Conservation (phyloP, 148 eudicot species). For the Camellia sinensis region DNA sequence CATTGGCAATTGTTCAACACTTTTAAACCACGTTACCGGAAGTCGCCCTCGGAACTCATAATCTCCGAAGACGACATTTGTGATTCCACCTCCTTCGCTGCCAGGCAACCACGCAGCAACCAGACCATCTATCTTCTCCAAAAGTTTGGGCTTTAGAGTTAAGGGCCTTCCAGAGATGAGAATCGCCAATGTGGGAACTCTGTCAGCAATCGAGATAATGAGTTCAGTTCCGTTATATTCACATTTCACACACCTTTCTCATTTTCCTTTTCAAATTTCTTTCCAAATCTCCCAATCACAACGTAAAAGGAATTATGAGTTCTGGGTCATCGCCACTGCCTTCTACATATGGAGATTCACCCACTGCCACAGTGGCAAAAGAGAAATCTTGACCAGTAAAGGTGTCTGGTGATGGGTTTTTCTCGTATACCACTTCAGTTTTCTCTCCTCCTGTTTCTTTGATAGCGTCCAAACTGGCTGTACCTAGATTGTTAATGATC, state of each 20-base stretch:
- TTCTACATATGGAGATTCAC: slow-evolving; percentile 87
- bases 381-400: slow-evolving; percentile 51
- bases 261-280: too few species aligned
- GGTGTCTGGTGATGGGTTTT: slow-evolving; percentile 62
- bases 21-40: slow-evolving; percentile 78
- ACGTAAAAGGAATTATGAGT: slow-evolving; percentile 59
- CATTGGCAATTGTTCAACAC: slow-evolving; percentile 70
- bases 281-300: too few species aligned
- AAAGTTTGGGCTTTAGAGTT: slow-evolving; percentile 56
- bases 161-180: slow-evolving; percentile 88
- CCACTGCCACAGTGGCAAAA: slow-evolving; percentile 77
- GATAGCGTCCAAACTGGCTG: slow-evolving; percentile 77
- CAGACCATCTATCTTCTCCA: slow-evolving; percentile 70
- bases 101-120: slow-evolving; percentile 97
- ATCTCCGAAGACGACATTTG: slow-evolving; percentile 84
- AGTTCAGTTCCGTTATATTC: slow-evolving; percentile 43
- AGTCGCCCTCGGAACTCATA: slow-evolving; percentile 70
- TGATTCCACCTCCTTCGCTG: slow-evolving; percentile 75
- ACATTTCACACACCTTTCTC: too few species aligned
- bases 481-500: slow-evolving; percentile 42
- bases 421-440: slow-evolving; percentile 63
- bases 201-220: slow-evolving; percentile 53
- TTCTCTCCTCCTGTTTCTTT: slow-evolving; percentile 48
- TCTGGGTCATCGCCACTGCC: slow-evolving; percentile 62
- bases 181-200: slow-evolving; percentile 69